Base-by-base conservation (phyloP, 2,329 filamentous ascomycete genomes). In the Trichoderma cornu-damae region DNA sequence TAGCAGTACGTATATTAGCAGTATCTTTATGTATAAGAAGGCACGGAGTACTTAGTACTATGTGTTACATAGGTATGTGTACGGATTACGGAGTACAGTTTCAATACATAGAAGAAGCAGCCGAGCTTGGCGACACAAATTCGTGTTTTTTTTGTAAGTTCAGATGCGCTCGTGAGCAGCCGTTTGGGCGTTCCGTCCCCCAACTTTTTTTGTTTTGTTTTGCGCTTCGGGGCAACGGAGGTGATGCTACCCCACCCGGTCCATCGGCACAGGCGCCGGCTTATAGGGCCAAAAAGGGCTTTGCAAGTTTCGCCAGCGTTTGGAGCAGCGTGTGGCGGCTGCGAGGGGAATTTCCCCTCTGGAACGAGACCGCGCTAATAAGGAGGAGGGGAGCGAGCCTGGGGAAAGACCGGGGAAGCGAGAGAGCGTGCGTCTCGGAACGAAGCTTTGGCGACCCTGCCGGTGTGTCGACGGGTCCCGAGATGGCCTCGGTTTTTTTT, bases 141-240 rank as follows among this genome's bases (percentile, higher is more conserved):
- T n/a, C n/a, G n/a, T n/a, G n/a, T n/a, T n/a, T n/a, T n/a, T n/a
- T n/a, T n/a, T n/a, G n/a, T n/a, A n/a, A n/a, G n/a, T n/a, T 42
- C 37, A 52, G 38, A 52, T 52, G 42, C n/a, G 47, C 52, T 55
- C 32, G 52, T 55, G 40, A 32, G 34, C 2, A 16, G 44, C 16
- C 26, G 34, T 22, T 35, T 32, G 34, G 18, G 37, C 40, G 30
- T 20, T 34, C n/a, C n/a, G n/a, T n/a, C n/a, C n/a, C n/a, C n/a
- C n/a, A n/a, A n/a, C n/a, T n/a, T n/a, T n/a, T n/a, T n/a, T n/a
- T n/a, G n/a, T n/a, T n/a, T n/a, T n/a, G n/a, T n/a, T 40, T 11
- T 14, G 43, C 43, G 42, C 50, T 46, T 59, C 57, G 57, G 57
- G 57, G 57, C 57, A 59, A 50, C 57, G 57, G 57, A 59, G 57